Base-by-base conservation (phyloP, 805 yeast species). In the Lipomyces starkeyi region DNA sequence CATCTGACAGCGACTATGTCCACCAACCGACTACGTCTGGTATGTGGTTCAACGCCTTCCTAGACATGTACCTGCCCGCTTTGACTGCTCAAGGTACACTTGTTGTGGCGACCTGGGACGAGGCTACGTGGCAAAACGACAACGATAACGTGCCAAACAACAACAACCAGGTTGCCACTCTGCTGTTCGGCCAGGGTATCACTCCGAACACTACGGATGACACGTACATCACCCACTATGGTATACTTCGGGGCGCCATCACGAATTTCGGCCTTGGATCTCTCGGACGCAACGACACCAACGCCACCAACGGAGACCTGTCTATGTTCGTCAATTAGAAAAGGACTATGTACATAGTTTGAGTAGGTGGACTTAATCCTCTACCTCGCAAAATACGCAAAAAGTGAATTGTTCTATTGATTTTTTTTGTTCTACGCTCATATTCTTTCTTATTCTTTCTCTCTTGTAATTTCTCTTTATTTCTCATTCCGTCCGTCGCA, bases 271-370 rank as follows among this genome's bases (percentile, higher is more conserved):
- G 49, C 0, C 20, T 43, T 7, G 49, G 49, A 43, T 43, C 49
- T 17, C 49, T 43, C 13, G 49, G 49, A 43, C 49, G 49, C 49
- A 43, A 43, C 20, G 49, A 43, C 13, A 43, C 49, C 20, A 43
- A 43, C 20, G 49, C 49, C 49, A 43, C 49, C 49, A 43, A 43
- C 20, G 49, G 49, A 43, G 49, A 43, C 49, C 20, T 43, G 49
- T 11, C 49, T 6, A 43, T 6, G 49, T 17, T 43, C 49, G 20
- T 43, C 22, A 43, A 22, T 14, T 43, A 43, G 13, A 43, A 17
- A 5, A 5, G 7, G 32, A 5, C 32, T 5, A 29, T 5, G 32
- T 27, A 27, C 29, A 27, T 27, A 27, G 29, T 29, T 1, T 29
- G 32, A 29, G 32, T 4, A 29, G 7, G 6, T 29, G 32, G 32